phyloP scores from a whole-genome alignment of 2,329 filamentous ascomycete genomes.

The Penicillium freii region DNA sequence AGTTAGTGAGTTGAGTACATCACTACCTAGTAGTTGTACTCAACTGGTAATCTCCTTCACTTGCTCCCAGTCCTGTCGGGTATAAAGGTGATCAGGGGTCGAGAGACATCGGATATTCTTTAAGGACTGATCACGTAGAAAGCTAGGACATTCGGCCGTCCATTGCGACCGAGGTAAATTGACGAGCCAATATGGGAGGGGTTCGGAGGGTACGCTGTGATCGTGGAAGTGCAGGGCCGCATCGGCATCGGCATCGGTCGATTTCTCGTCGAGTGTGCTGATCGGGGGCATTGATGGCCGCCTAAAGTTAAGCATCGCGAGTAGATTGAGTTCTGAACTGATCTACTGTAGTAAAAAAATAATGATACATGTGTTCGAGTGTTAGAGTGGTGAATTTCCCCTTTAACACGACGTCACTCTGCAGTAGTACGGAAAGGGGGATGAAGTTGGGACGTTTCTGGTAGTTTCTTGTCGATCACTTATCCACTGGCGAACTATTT shows the following conservation, averaged over 20 bases:
- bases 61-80: conserved; percentile 64
- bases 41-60: conserved; percentile 61
- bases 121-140: conserved; percentile 59
- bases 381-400: neutral
- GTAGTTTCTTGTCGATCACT: conserved; percentile 14
- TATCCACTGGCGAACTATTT: conserved; percentile 15
- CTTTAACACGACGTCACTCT: conserved; percentile 9
- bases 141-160: conserved; percentile 68
- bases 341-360: neutral
- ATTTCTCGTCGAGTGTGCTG: conserved; percentile 25
- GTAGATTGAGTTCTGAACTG: neutral
- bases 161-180: conserved; percentile 67
- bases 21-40: conserved; percentile 17
- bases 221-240: conserved; percentile 11
- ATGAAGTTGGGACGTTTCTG: conserved; percentile 2
- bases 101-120: conserved; percentile 71
- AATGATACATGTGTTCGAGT: neutral
- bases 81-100: conserved; percentile 67
- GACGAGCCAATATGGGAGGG: conserved; percentile 73
- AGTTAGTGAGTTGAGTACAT: neutral
- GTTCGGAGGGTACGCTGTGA: conserved; percentile 11
- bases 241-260: conserved; percentile 11
- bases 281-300: conserved; percentile 20
- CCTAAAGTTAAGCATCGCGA: conserved; percentile 12
- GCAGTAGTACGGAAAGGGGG: conserved; percentile 5